Conservation (phyloP, 1,139 yeast genomes). For the Blastobotrys ciferrii region DNA sequence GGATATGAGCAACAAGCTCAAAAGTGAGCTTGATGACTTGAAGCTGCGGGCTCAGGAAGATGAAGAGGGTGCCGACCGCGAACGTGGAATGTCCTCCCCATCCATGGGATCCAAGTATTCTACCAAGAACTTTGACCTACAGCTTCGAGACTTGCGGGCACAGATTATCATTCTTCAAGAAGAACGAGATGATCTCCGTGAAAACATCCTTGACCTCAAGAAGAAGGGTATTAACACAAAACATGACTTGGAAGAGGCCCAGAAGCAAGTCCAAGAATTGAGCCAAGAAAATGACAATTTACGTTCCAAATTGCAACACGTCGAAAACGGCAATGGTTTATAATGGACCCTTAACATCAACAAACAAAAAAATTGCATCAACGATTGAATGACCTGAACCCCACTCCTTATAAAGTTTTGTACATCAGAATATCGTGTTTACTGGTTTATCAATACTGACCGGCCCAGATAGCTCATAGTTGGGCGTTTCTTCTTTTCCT, state of each 20-base stretch:
- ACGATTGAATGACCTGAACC: neutral
- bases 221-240: constrained; percentile 36
- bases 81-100: constrained; percentile 18
- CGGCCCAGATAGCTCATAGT: too few species aligned
- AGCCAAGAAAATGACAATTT: constrained; percentile 15
- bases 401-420: neutral
- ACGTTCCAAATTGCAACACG: constrained; percentile 10
- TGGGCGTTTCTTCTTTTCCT: too few species aligned
- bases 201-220: constrained; percentile 36
- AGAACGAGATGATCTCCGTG: constrained; percentile 78
- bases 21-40: constrained; percentile 64
- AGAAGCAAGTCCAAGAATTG: constrained; percentile 17
- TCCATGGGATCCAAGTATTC: constrained; percentile 39
- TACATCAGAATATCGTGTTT: neutral
- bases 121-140: constrained; percentile 71
- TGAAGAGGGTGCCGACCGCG: constrained; percentile 35
- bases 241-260: constrained; percentile 31
- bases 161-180: constrained; percentile 77
- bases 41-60: constrained; percentile 48
- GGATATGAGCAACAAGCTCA: constrained; percentile 53
- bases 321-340: neutral
- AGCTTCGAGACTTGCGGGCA: constrained; percentile 79
- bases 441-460: too few species aligned
- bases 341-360: neutral
- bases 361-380: neutral